Percentiles rank a stretch among this genome's conserved stretches.
Conservation (phyloP, 371 early-diverging fungal species). For the Fennellomyces sp. region DNA sequence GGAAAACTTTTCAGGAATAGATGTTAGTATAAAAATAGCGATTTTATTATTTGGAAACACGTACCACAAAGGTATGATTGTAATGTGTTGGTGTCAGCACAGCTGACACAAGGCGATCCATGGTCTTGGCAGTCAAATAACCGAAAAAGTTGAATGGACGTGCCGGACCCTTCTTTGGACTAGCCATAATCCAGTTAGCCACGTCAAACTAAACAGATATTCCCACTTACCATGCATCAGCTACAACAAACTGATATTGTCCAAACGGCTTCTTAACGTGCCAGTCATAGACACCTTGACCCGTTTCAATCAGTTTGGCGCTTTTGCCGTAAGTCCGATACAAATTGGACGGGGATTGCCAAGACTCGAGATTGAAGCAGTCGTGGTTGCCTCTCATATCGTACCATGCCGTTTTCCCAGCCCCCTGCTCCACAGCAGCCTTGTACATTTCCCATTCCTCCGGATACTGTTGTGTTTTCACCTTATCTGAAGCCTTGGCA, state of each 20-base stretch:
- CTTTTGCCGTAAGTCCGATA: slow-evolving; percentile 59
- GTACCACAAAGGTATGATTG: slow-evolving; percentile 75
- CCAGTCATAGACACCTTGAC: slow-evolving; percentile 61
- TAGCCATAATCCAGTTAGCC: slow-evolving; percentile 14
- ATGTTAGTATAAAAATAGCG: too few species aligned
- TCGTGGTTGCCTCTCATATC: slow-evolving; percentile 92
- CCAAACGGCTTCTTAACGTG: slow-evolving; percentile 65
- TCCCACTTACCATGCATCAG: slow-evolving; percentile 75
- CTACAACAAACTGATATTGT: slow-evolving; percentile 79
- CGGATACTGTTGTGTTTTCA: slow-evolving; percentile 73
- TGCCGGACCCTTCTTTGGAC: slow-evolving; percentile 74
- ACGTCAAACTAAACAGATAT: not conserved
- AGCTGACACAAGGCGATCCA: slow-evolving; percentile 66
- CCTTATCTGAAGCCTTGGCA: slow-evolving; percentile 70
- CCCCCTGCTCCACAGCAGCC: slow-evolving; percentile 55
- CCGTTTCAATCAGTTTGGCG: slow-evolving; percentile 45
- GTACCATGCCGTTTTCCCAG: slow-evolving; percentile 57
- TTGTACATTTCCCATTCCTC: slow-evolving; percentile 86
- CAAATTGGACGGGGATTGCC: slow-evolving; percentile 63
- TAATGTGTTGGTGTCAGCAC: slow-evolving; percentile 16
- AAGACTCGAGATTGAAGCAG: slow-evolving; percentile 76
- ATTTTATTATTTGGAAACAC: not conserved
- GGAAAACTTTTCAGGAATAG: slow-evolving; percentile 57
- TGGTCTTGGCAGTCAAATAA: slow-evolving; percentile 68
- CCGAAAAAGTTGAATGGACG: slow-evolving; percentile 94